Evolutionary conservation across 2,329 filamentous ascomycete genomes (phyloP).

Genomic region (Colletotrichum tropicicola): DNA sequence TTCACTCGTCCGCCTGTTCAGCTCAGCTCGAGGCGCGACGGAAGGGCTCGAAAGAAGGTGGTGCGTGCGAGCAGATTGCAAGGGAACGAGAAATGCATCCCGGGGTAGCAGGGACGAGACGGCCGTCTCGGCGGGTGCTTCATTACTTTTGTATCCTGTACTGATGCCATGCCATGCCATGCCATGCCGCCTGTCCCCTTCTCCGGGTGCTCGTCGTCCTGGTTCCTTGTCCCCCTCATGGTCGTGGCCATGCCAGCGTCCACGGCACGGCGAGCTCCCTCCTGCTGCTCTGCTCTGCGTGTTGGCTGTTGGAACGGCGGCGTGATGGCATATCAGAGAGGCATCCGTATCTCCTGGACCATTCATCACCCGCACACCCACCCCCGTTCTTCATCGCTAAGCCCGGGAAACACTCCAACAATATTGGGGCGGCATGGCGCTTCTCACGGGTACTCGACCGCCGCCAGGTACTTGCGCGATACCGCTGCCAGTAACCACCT

Average conservation of each 20-base stretch:
- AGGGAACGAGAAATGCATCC: slow-evolving; percentile 14
- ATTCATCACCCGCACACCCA: not conserved
- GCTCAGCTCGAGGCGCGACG: slow-evolving; percentile 5
- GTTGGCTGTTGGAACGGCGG: not conserved
- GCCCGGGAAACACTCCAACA: slow-evolving; percentile 34
- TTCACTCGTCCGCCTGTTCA: not conserved
- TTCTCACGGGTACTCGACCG: slow-evolving; percentile 30
- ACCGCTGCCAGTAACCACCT: slow-evolving; percentile 21
- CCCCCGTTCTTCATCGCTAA: slow-evolving; percentile 34
- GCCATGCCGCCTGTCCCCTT: not conserved
- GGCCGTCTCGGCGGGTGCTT: slow-evolving; percentile 28
- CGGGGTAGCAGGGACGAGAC: slow-evolving; percentile 14
- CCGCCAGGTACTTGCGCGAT: slow-evolving; percentile 26
- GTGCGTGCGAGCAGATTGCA: slow-evolving; percentile 10
- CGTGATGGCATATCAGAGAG: not conserved
- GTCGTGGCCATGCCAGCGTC: not conserved
- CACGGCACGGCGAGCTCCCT: not conserved
- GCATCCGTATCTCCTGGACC: not conserved
- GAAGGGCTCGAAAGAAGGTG: slow-evolving; percentile 1
- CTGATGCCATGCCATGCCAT: not conserved
- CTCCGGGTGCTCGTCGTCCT: not conserved
- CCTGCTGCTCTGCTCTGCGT: not conserved
- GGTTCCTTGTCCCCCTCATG: not conserved
- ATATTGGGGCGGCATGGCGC: slow-evolving; percentile 40
- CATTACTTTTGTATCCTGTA: slow-evolving; percentile 29